phyloP scores from a whole-genome alignment of 805 yeast species.

The Sugiyamaella floridensis region DNA sequence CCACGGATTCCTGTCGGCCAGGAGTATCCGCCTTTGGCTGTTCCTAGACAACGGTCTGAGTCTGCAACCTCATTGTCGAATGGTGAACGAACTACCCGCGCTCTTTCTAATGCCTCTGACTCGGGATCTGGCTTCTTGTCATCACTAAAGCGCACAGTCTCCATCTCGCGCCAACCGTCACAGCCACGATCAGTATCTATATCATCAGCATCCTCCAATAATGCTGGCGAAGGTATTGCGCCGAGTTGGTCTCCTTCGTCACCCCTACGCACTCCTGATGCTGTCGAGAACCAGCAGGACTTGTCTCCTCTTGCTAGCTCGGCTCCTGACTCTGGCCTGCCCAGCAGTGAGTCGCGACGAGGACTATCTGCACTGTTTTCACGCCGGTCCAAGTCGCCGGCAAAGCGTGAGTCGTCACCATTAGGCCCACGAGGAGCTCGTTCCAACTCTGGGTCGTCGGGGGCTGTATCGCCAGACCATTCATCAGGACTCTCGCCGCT shows the following conservation, averaged over 20 bases:
- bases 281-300: background rate
- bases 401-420: background rate
- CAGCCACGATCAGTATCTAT: constrained; percentile 12
- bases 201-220: constrained; percentile 11
- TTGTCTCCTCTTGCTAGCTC: background rate
- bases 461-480: background rate
- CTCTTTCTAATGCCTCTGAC: background rate
- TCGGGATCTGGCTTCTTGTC: constrained; percentile 11
- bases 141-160: constrained; percentile 14
- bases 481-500: background rate
- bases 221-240: background rate
- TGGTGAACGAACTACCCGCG: background rate
- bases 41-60: background rate
- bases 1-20: background rate
- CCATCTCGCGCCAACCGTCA: constrained; percentile 12
- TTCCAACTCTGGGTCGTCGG: background rate
- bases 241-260: background rate
- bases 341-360: background rate
- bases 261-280: background rate
- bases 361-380: constrained; percentile 11
- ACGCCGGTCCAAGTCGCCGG: constrained; percentile 15
- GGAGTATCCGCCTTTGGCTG: background rate
- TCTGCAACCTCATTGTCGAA: background rate
- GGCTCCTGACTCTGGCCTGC: background rate
- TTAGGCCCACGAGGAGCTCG: background rate